Conservation (phyloP, 495 filamentous ascomycete species). For the Hypoxylon fuscum region DNA sequence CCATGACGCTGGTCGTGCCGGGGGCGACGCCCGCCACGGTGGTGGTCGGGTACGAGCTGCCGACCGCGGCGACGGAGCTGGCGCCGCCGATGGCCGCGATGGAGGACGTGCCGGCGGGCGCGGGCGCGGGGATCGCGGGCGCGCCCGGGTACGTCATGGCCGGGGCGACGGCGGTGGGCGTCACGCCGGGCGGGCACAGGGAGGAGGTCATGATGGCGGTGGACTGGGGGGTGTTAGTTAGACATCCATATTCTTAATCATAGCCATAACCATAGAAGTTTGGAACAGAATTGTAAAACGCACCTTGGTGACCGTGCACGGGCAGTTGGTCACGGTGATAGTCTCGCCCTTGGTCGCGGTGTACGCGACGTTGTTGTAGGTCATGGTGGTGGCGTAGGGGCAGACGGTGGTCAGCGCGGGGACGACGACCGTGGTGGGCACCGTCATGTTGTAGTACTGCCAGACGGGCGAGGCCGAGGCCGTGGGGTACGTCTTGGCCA, state of each 20-base stretch:
- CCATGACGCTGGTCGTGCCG: slow-evolving; percentile 2
- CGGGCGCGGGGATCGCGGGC: slow-evolving; percentile 5
- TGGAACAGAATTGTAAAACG: neutral
- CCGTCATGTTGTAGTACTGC: slow-evolving; percentile 38
- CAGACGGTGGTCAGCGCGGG: slow-evolving; percentile 42
- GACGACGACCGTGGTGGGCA: slow-evolving; percentile 40
- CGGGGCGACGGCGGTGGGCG: slow-evolving; percentile 24
- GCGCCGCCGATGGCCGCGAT: neutral
- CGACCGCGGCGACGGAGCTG: too few species aligned
- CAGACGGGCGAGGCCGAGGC: slow-evolving; percentile 21
- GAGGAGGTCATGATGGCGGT: slow-evolving; percentile 25
- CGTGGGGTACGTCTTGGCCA: neutral
- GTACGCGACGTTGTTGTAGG: slow-evolving; percentile 38
- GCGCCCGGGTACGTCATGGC: slow-evolving; percentile 5
- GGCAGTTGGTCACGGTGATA: slow-evolving; percentile 41
- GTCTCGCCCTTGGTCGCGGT: slow-evolving; percentile 41
- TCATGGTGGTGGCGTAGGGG: slow-evolving; percentile 36
- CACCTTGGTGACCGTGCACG: slow-evolving; percentile 46
- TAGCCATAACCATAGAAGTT: neutral
- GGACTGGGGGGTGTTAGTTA: slow-evolving; percentile 3
- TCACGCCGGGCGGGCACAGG: slow-evolving; percentile 25
- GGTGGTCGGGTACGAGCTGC: too few species aligned
- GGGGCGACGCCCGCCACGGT: slow-evolving; percentile 4
- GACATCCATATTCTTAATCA: neutral
- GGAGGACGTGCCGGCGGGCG: too few species aligned